These are phyloP conservation scores for Colletotrichum sp. DNA, from an alignment of 2,329 filamentous ascomycete genomes.

Conservation along the genomic window DNA sequence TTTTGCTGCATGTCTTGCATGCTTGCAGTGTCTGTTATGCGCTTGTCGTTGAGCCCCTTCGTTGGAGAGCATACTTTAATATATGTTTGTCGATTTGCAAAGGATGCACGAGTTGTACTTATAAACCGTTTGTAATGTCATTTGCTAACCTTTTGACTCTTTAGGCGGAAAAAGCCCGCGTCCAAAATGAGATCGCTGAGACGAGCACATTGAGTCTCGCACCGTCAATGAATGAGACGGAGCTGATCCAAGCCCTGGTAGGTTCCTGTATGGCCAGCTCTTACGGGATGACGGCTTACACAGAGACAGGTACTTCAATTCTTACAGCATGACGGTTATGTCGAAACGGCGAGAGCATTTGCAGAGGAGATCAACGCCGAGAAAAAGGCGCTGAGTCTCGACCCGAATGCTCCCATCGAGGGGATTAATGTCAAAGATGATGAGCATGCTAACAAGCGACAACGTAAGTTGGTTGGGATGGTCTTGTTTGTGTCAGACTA, in stretches of 20 bases:
- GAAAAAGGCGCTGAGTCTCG: conserved; percentile 70
- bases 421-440: conserved; percentile 78
- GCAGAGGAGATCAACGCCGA: conserved; percentile 79
- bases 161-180: conserved; percentile 39
- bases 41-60: not conserved
- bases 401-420: conserved; percentile 55
- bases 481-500: not conserved
- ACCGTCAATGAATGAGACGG: conserved; percentile 71
- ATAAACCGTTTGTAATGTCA: not conserved
- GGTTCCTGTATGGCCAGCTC: conserved; percentile 21
- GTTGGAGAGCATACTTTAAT: not conserved
- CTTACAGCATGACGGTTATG: conserved; percentile 91
- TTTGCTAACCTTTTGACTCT: conserved; percentile 5
- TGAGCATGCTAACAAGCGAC: conserved; percentile 83
- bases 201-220: conserved; percentile 66
- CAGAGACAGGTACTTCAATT: conserved; percentile 73
- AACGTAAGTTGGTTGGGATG: conserved; percentile 65
- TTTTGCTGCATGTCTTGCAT: not conserved
- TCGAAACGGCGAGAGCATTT: conserved; percentile 91
- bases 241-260: conserved; percentile 82
- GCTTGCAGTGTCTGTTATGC: not conserved
- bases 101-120: not conserved
- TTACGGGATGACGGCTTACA: not conserved
- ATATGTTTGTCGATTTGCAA: not conserved
- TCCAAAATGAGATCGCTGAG: conserved; percentile 64